Evolutionary conservation across 108 stramenopile species (phyloP).

Genomic region (Skeletonema potamos): DNA sequence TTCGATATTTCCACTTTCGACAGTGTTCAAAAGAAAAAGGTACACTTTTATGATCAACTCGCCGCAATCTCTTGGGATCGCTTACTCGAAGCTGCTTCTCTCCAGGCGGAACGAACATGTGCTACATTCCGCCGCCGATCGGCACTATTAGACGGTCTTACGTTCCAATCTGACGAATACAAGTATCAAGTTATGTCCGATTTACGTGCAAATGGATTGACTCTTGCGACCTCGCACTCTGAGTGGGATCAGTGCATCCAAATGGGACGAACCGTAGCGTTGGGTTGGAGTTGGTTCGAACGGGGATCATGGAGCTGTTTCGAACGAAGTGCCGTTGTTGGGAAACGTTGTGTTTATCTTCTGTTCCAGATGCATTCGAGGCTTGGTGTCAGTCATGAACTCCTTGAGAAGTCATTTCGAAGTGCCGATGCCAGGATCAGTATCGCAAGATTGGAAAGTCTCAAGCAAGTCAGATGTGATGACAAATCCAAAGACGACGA

Average conservation of each 20-base stretch:
- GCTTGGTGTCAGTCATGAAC: conserved; percentile 33
- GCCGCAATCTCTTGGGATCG: conserved; percentile 35
- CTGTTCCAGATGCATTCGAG: conserved; percentile 47
- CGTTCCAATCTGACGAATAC: conserved; percentile 36
- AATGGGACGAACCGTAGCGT: conserved; percentile 41
- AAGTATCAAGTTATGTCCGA: conserved; percentile 39
- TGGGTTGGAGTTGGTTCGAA: conserved; percentile 51
- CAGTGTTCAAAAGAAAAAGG: conserved; percentile 35
- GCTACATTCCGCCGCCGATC: conserved; percentile 37
- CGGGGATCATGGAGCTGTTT: conserved; percentile 44
- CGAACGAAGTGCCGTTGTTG: conserved; percentile 39
- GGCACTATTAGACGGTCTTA: conserved; percentile 27
- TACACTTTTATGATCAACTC: conserved; percentile 41
- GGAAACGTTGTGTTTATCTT: conserved; percentile 34
- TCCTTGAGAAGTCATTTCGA: conserved; percentile 39
- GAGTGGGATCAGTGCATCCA: conserved; percentile 50
- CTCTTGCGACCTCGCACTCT: conserved; percentile 24
- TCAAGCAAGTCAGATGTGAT: conserved; percentile 9
- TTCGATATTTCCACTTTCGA: conserved; percentile 6
- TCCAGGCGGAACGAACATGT: conserved; percentile 36
- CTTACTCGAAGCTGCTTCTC: conserved; percentile 31
- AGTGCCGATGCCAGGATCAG: conserved; percentile 39
- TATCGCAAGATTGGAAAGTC: conserved; percentile 12
- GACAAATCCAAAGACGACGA: conserved; percentile 1
- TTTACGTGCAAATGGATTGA: conserved; percentile 31